Evolutionary conservation across 345 rosid species (phyloP).

Genomic region (Combretum micranthum): DNA sequence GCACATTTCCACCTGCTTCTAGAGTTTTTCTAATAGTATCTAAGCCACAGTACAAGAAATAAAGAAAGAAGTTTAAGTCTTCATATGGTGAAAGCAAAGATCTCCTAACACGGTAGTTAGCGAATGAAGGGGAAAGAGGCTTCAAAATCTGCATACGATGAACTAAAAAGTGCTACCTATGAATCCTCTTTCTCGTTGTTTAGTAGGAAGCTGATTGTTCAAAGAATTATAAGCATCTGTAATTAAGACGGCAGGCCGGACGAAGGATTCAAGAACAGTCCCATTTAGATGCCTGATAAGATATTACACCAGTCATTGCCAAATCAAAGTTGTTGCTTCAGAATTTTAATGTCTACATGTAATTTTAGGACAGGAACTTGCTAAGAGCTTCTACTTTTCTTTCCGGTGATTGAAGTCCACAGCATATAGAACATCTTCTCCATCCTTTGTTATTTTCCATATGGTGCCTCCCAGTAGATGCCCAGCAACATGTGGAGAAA

Average conservation of each 20-base stretch:
- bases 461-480: conserved; percentile 93
- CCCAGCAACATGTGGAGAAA: conserved; percentile 93
- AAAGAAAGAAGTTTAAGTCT: conserved; percentile 1
- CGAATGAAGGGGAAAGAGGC: background rate
- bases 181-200: conserved; percentile 81
- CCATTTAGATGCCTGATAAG: conserved; percentile 93
- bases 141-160: background rate
- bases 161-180: conserved; percentile 33
- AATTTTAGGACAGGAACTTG: conserved; percentile 10
- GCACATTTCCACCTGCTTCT: conserved; percentile 80
- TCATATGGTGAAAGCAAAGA: too few relatives aligned
- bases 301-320: conserved; percentile 3
- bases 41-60: conserved; percentile 5
- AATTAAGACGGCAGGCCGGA: conserved; percentile 91
- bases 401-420: conserved; percentile 95
- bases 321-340: background rate
- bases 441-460: conserved; percentile 97
- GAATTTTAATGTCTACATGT: too few relatives aligned
- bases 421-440: conserved; percentile 96
- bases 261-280: conserved; percentile 83
- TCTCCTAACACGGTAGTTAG: background rate
- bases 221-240: conserved; percentile 94
- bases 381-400: conserved; percentile 53
- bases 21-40: conserved; percentile 68
- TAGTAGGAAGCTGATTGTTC: conserved; percentile 68